Evolutionary conservation across 495 filamentous ascomycete genomes (phyloP).

Genomic region (Articulospora tetracladia): DNA sequence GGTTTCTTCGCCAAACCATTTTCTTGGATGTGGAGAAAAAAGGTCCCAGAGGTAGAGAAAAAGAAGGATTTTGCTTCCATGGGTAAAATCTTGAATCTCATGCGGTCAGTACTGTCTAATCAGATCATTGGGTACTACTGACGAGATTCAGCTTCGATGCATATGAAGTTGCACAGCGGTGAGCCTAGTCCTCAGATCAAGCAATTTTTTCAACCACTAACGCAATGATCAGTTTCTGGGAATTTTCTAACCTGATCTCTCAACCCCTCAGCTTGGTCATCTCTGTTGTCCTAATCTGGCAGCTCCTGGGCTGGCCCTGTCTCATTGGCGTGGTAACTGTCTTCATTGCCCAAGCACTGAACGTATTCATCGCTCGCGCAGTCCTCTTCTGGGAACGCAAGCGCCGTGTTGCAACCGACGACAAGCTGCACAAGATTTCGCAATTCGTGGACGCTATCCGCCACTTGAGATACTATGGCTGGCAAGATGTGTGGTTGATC

Average conservation of each 20-base stretch:
- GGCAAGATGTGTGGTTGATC: constrained; percentile 75
- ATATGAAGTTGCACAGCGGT: constrained; percentile 72
- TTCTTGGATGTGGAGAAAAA: constrained; percentile 8
- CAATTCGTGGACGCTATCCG: constrained; percentile 82
- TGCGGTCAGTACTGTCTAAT: constrained; percentile 40
- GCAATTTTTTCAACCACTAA: constrained; percentile 2
- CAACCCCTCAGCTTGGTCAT: constrained; percentile 66
- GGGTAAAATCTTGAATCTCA: constrained; percentile 79
- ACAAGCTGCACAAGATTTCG: constrained; percentile 65
- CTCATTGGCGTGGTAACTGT: constrained; percentile 66
- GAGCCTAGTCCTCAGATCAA: background rate
- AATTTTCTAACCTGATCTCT: constrained; percentile 62
- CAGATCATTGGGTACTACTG: background rate
- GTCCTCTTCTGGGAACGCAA: constrained; percentile 59
- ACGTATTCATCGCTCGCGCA: constrained; percentile 55
- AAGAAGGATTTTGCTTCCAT: constrained; percentile 61
- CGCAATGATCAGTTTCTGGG: constrained; percentile 59
- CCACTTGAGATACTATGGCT: constrained; percentile 84
- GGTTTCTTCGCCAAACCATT: constrained; percentile 15
- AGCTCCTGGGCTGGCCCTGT: constrained; percentile 73
- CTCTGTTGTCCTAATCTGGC: constrained; percentile 66
- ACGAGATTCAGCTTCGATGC: constrained; percentile 49
- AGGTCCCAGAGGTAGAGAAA: constrained; percentile 23
- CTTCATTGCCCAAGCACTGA: constrained; percentile 59
- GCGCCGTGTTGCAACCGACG: constrained; percentile 65